These are phyloP conservation scores for Chrysosporium queenslandicum DNA, from an alignment of 2,329 filamentous ascomycete species.

Conservation along the genomic window DNA sequence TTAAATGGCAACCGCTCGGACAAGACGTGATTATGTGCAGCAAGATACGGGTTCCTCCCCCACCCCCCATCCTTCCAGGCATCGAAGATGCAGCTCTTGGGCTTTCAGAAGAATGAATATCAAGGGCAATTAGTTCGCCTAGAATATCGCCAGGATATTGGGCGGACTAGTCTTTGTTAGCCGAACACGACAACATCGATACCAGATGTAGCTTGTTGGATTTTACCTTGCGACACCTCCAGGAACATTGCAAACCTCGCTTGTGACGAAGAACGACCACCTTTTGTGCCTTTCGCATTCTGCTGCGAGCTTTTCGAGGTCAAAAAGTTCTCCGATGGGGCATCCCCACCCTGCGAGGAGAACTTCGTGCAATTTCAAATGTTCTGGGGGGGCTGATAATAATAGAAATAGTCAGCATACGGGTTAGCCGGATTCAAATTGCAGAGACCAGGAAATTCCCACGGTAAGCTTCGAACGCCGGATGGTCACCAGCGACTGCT, in stretches of 20 bases:
- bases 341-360: slow-evolving; percentile 45
- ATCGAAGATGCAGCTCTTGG: slow-evolving; percentile 17
- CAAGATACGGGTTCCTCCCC: slow-evolving; percentile 34
- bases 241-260: slow-evolving; percentile 42
- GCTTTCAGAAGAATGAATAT: not conserved
- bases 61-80: slow-evolving; percentile 15
- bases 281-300: slow-evolving; percentile 31
- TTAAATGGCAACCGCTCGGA: slow-evolving; percentile 67
- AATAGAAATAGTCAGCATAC: not conserved
- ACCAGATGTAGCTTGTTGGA: not conserved
- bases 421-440: not conserved
- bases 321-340: slow-evolving; percentile 40
- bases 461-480: slow-evolving; percentile 42
- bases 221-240: slow-evolving; percentile 31
- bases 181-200: not conserved
- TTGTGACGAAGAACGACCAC: slow-evolving; percentile 44
- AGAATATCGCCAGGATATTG: slow-evolving; percentile 18
- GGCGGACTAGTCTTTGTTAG: slow-evolving; percentile 12
- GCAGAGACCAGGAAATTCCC: slow-evolving; percentile 3
- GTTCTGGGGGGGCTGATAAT: slow-evolving; percentile 9
- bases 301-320: slow-evolving; percentile 36
- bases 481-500: slow-evolving; percentile 49
- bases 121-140: not conserved
- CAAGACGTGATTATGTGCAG: slow-evolving; percentile 78
- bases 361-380: slow-evolving; percentile 36